phyloP scores from a whole-genome alignment of 2,329 filamentous ascomycete species.

The Aureobasidium melanogenum region DNA sequence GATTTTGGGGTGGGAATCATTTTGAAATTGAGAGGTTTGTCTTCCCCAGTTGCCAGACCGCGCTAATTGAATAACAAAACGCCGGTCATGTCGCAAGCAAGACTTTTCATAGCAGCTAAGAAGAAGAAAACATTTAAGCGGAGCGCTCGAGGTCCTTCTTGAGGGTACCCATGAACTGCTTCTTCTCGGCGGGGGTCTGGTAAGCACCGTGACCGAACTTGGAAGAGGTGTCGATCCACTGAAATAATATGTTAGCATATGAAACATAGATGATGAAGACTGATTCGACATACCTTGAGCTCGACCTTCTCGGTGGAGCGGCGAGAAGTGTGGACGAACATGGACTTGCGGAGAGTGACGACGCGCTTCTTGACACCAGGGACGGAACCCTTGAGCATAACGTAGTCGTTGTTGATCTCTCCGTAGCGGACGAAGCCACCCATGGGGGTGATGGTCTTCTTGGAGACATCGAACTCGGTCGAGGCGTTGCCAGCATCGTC shows the following conservation, averaged over 20 bases:
- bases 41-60: conserved; percentile 7
- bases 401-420: conserved; percentile 98
- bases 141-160: conserved; percentile 76
- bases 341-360: conserved; percentile 97
- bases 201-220: conserved; percentile 99
- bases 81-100: conserved; percentile 3
- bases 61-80: conserved; percentile 6
- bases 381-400: conserved; percentile 95
- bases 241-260: not conserved
- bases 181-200: conserved; percentile 98
- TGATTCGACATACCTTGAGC: conserved; percentile 55
- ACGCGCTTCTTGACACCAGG: conserved; percentile 99
- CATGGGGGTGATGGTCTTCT: conserved; percentile 98
- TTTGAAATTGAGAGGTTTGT: conserved; percentile 6
- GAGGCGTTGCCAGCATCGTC: conserved; percentile 84
- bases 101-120: conserved; percentile 5
- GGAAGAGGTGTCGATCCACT: conserved; percentile 98
- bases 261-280: not conserved
- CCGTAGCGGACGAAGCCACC: conserved; percentile 99
- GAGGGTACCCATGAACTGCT: conserved; percentile 92
- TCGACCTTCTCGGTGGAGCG: conserved; percentile 97
- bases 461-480: conserved; percentile 92
- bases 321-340: conserved; percentile 94
- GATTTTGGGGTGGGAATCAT: conserved; percentile 9
- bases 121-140: conserved; percentile 8